Evolutionary conservation across 257 asterid genomes (phyloP).

Genomic region (Nicotiana otophora): DNA sequence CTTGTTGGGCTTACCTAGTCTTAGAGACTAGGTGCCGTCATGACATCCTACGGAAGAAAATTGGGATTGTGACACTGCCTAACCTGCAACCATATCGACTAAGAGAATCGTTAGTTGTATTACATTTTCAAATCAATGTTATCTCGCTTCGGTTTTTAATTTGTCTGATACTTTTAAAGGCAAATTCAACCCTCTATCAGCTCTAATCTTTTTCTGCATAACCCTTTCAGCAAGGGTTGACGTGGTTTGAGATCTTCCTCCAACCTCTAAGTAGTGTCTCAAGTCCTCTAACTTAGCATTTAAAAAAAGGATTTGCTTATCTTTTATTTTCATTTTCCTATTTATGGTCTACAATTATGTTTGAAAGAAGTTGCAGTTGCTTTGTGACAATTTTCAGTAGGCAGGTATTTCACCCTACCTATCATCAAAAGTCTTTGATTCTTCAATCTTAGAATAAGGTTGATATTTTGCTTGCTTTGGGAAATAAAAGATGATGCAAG

Average conservation of each 20-base stretch:
- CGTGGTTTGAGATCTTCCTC: not conserved
- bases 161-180: no score
- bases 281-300: not conserved
- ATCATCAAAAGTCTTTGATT: not conserved
- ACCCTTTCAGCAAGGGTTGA: not conserved
- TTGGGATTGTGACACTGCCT: no score
- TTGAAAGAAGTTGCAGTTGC: slow-evolving; percentile 3
- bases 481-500: not conserved
- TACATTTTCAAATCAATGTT: no score
- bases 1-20: no score
- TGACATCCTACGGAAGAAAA: no score
- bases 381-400: no score
- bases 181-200: not conserved
- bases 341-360: not conserved
- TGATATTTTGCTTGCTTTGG: not conserved
- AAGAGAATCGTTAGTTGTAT: no score
- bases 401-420: not conserved
- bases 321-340: not conserved
- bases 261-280: not conserved
- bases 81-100: no score
- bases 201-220: not conserved
- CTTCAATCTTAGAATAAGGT: not conserved
- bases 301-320: not conserved
- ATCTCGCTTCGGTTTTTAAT: no score
- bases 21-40: no score